Base-by-base conservation (phyloP, 2,329 filamentous ascomycete genomes). In the Penicillium sclerotigenum region DNA sequence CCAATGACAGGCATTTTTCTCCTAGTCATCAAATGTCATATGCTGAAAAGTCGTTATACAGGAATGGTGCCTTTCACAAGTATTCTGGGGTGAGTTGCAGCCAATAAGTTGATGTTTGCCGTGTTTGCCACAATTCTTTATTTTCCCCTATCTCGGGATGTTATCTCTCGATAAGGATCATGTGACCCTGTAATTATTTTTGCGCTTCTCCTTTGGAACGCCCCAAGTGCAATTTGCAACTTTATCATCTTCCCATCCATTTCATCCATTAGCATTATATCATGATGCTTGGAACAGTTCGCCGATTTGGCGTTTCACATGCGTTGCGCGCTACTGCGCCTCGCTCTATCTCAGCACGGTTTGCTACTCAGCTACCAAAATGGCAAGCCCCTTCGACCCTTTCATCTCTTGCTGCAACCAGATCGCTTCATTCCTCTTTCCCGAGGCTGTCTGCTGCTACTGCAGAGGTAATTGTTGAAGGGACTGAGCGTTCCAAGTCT, bases 201-300 rank as follows among this genome's bases (percentile, higher is more conserved):
- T 63, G 52, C 53, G 48, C 53, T 57, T 24, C 59, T 59, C 55
- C 47, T 34, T 34, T 57, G 53, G 58, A 50, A 52, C 54, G 56
- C 56, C 56, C 50, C 24, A 33, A 52, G 57, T 51, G 40, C 54
- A 54, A 43, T 56, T 33, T 31, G 13, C 31, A 41, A 4, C 42
- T 34, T 59, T 37, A 51, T 57, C n/a, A 46, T 59, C 50, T 26
- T 31, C 48, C 47, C 33, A 48, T 54, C 28, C 34, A 20, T 20
- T 50, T 37, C 36, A 41, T 47, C 43, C 43, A 52, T 59, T 49
- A 41, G 51, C 45, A 47, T 57, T 41, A 20, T 60, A 29, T 50
- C 57, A 70, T 61, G 52, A 77, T 77, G 74, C 66, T 75, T 60
- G 66, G 68, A 64, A 68, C 68, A 62, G 62, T 75, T 65, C 74